Evolutionary conservation across 495 filamentous ascomycete species (phyloP).

Genomic region (Apodospora peruviana): DNA sequence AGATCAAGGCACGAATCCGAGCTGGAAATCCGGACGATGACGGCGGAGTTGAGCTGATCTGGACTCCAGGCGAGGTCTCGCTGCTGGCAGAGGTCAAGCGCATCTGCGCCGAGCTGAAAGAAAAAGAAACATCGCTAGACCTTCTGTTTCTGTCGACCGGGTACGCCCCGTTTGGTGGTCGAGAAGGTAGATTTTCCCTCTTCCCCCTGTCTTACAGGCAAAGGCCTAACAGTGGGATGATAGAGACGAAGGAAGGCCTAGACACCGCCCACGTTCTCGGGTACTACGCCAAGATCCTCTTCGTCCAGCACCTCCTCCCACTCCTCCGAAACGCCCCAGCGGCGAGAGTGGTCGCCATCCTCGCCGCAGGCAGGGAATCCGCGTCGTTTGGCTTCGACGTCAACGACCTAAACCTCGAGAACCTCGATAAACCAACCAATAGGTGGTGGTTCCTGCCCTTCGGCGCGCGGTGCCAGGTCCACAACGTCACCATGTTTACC

Average conservation of each 20-base stretch:
- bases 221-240: not conserved
- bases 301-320: constrained; percentile 26
- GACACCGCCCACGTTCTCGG: constrained; percentile 23
- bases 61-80: constrained; percentile 29
- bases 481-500: constrained; percentile 14
- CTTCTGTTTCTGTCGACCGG: constrained; percentile 34
- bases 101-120: constrained; percentile 26
- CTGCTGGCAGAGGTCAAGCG: constrained; percentile 29
- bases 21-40: constrained; percentile 28
- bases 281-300: constrained; percentile 33
- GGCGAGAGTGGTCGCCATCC: constrained; percentile 27
- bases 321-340: constrained; percentile 17
- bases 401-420: constrained; percentile 27
- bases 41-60: constrained; percentile 33
- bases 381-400: constrained; percentile 24
- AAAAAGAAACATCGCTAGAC: constrained; percentile 25
- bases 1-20: too few species aligned
- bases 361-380: constrained; percentile 26
- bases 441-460: too few species aligned
- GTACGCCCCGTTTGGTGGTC: constrained; percentile 28
- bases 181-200: not conserved
- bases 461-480: constrained; percentile 11
- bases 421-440: too few species aligned
- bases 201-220: not conserved
- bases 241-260: constrained; percentile 23